Percentiles rank a stretch among this genome's conserved stretches.
These are phyloP conservation scores for Eragrostis nindensis DNA, from an alignment of 176 grass and related monocot species.

Conservation along the genomic window DNA sequence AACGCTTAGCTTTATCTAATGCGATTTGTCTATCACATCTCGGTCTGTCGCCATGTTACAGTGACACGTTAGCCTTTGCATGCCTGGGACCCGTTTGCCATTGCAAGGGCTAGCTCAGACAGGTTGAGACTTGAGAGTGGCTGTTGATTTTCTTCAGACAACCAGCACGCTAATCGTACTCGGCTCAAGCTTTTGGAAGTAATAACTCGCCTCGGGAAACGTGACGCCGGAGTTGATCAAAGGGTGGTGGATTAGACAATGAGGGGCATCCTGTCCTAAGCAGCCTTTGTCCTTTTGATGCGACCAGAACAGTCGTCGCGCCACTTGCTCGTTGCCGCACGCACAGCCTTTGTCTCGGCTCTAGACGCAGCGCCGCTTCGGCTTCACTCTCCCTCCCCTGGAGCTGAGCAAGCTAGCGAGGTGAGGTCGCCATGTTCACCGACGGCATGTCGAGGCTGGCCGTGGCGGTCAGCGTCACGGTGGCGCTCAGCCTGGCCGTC, in stretches of 20 bases:
- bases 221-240: conserved; percentile 39
- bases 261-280: conserved; percentile 34
- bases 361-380: not conserved
- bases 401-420: not conserved
- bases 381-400: not conserved
- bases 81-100: not conserved
- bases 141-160: conserved; percentile 1
- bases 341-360: not conserved
- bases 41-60: not conserved
- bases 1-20: not conserved
- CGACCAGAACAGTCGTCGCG: conserved; percentile 14
- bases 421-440: conserved; percentile 37
- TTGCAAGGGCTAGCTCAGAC: not conserved
- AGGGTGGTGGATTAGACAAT: conserved; percentile 3
- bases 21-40: not conserved
- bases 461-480: conserved; percentile 48
- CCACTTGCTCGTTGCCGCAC: not conserved
- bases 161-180: conserved; percentile 8
- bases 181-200: conserved; percentile 50
- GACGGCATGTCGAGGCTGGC: conserved; percentile 54
- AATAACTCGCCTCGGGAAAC: not conserved
- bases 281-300: conserved; percentile 35
- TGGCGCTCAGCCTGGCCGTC: conserved; percentile 51
- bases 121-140: not conserved
- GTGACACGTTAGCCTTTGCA: not conserved